Base-by-base conservation (phyloP, 176 grass and related monocot genomes). In the Aegilops umbellulata region DNA sequence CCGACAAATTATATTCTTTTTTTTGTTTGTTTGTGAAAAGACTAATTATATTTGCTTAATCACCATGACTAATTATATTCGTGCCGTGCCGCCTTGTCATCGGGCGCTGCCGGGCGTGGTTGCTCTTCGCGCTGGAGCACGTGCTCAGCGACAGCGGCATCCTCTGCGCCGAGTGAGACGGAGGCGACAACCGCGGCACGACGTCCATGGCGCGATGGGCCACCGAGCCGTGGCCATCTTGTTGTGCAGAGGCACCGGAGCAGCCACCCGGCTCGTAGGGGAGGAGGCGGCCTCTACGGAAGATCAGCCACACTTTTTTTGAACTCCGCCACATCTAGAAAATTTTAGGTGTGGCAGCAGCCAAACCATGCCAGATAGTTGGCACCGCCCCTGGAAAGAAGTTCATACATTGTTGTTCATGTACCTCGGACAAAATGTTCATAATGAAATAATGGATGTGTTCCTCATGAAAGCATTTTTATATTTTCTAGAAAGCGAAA, bases 121-220 rank as follows among this genome's bases (percentile, higher is more conserved):
- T 80, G 82, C 49, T 65, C 79, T 68, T 22, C 69, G 60, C 44
- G 60, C 73, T 82, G 46, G 79, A 83, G 25, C 85, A 89, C 23
- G 77, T 62, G 77, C 66, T 77, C 20, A 74, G 85, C 4, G 83
- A 88, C 20, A 47, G 57, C 27, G 89, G 91, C 30, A 88, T 87
- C 93, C 95, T 98, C 60, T 86, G 89, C 8, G 86, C 89, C 0
- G 88, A 95, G 71, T 79, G 87, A 86, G 81, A 63, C 6, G 78
- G 22, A 4, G 90, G 70, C 7, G 78, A 75, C 70, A 35, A n/a
- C 41, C 78, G 22, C 26, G 42, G 57, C 7, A 9, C 16, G 74
- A 32, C 4, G 38, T 79, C 39, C 23, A 27, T 6, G 10, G 5
- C 60, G 32, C 10, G 17, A 51, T 1, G 10, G 24, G 14, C 9